These are phyloP conservation scores for Parathielavia appendiculata DNA, from an alignment of 495 filamentous ascomycete species.

Conservation along the genomic window DNA sequence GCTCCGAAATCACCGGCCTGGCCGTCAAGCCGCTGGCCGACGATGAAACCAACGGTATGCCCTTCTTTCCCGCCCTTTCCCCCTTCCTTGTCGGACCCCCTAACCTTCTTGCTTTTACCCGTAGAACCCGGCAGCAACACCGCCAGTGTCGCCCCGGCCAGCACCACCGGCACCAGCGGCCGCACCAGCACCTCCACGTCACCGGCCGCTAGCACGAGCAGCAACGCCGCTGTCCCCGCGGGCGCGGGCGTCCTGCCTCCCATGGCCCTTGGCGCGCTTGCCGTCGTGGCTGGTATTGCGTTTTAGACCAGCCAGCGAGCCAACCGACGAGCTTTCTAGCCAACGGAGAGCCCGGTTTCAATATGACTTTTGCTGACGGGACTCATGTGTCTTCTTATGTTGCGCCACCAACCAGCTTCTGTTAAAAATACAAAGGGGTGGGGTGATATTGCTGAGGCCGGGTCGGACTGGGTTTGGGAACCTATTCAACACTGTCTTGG, in stretches of 20 bases:
- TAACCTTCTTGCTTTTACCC: slow-evolving; percentile 7
- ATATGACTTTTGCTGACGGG: background rate
- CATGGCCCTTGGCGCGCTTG: slow-evolving; percentile 25
- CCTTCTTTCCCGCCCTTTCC: slow-evolving; percentile 3
- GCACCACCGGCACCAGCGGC: slow-evolving; percentile 5
- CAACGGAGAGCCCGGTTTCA: too few relatives aligned
- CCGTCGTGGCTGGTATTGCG: slow-evolving; percentile 24
- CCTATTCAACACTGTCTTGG: too few relatives aligned
- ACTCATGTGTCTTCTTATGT: background rate
- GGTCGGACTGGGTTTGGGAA: too few relatives aligned
- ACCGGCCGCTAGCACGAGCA: slow-evolving; percentile 8
- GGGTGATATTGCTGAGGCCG: too few relatives aligned
- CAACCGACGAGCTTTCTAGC: too few relatives aligned
- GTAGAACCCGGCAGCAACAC: slow-evolving; percentile 26
- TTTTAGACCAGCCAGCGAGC: slow-evolving; percentile 14
- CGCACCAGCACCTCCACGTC: slow-evolving; percentile 1
- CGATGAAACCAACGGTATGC: slow-evolving; percentile 36
- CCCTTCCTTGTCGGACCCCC: background rate
- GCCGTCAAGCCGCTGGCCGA: slow-evolving; percentile 41
- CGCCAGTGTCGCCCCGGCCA: background rate
- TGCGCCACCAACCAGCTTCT: too few relatives aligned
- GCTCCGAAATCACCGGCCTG: slow-evolving; percentile 33
- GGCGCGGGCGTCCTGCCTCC: slow-evolving; percentile 17
- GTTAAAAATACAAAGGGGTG: too few relatives aligned
- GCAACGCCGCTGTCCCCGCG: slow-evolving; percentile 18